Percentiles rank a stretch among this genome's conserved stretches.
phyloP scores from a whole-genome alignment of 2,329 filamentous ascomycete genomes.

The Thielaviopsis musarum region DNA sequence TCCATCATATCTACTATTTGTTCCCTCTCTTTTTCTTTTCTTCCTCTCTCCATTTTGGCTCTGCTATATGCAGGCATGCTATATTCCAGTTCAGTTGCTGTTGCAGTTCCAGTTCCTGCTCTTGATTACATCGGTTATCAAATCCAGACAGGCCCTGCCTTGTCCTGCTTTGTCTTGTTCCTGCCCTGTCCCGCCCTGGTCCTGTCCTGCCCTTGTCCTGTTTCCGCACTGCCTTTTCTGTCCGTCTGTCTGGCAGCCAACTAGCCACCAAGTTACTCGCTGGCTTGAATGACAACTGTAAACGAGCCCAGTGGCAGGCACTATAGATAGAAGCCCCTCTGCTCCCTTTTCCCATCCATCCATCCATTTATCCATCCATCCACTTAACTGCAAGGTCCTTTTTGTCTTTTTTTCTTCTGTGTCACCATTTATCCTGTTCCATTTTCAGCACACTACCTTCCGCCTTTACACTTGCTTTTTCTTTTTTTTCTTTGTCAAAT shows the following conservation, averaged over 20 bases:
- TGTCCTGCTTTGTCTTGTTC: neutral
- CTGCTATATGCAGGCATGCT: no score
- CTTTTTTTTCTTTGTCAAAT: neutral
- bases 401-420: neutral
- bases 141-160: neutral
- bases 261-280: neutral
- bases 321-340: neutral
- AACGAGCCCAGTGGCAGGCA: neutral
- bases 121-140: no score
- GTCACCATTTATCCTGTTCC: neutral
- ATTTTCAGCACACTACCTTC: neutral
- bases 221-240: neutral
- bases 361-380: neutral
- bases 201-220: no score
- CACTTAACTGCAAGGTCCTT: neutral
- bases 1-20: neutral
- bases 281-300: neutral
- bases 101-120: no score
- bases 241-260: neutral
- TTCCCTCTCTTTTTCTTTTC: neutral
- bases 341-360: neutral
- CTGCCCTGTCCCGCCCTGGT: neutral
- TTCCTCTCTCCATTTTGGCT: neutral
- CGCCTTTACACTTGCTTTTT: neutral
- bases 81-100: no score